Evolutionary conservation across 345 rosid species (phyloP), one percentile per base, ranked within the genome.

Genomic region (Clarkia xantiana): DNA sequence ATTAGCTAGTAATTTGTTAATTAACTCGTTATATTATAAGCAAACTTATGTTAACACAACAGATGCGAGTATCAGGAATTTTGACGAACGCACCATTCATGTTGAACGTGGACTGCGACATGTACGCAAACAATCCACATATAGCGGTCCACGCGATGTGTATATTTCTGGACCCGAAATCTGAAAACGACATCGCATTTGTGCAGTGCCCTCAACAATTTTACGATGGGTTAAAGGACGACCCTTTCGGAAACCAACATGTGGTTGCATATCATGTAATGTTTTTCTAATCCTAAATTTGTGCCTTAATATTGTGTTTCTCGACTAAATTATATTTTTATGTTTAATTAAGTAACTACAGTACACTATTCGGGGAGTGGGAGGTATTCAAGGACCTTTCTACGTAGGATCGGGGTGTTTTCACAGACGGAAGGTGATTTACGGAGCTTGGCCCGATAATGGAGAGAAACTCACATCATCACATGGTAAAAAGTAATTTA

Each of bases 81-180:
- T 62, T 86, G 74, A 80, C 80, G 9, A 82, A 82, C 44, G 82
- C 95, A 1, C 80, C 86, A 0, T 67, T 65, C 75, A 75, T 83
- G 76, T 56, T 80, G 38, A 86, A 83, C 53, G 72, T 86, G n/a
- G 94, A 86, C 49, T 80, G 90, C 22, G 84, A 86, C 55, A 80
- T 76, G 84, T 78, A 51, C 45, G 83, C 20, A 0, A 75, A 80
- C 54, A 77, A 78, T 57, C 70, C 85, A 12, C 49, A 71, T 0
- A 61, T 70, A 44, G 53, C 73, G 49, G 53, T 59, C n/a, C 77
- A 73, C 23, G 82, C 89, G 14, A 62, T 72, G 66, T 80, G 90
- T 55, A 45, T 71, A 15, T 55, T 80, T 18, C 52, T 76, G 0
- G 67, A 58, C 0, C 51, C 69, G 2, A 14, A 19, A 2, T 52